Conservation (phyloP, 129 eudicot species). For the Pittosporum tobira region DNA sequence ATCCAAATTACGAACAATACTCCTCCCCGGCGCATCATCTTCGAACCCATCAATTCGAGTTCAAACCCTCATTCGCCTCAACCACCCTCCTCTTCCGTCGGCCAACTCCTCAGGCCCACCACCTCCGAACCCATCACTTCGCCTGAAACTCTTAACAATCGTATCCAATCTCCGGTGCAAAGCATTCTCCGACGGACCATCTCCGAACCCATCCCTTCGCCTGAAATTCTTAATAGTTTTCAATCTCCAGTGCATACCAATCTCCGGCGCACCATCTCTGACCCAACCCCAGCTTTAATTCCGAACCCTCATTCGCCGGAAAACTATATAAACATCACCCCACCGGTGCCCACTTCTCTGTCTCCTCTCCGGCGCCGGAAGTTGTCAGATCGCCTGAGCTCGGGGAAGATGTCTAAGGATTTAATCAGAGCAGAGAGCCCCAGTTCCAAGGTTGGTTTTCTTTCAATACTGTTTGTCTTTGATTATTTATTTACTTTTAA, state of each 20-base stretch:
- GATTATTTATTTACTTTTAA: too few relatives aligned
- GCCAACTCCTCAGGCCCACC: too few relatives aligned
- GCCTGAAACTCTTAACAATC: not conserved
- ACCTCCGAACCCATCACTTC: not conserved
- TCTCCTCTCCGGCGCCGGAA: not conserved
- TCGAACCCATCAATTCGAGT: not conserved
- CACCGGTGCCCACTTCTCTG: not conserved
- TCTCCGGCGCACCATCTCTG: not conserved
- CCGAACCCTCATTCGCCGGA: not conserved
- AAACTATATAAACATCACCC: not conserved
- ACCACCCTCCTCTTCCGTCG: too few relatives aligned
- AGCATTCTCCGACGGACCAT: too few relatives aligned
- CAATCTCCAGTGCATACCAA: not conserved
- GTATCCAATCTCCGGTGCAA: not conserved
- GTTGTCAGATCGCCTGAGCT: not conserved
- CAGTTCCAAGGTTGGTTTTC: not conserved
- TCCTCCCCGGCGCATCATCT: not conserved
- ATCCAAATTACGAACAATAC: not conserved
- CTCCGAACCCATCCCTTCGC: not conserved
- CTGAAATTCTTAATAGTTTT: not conserved
- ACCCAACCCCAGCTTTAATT: not conserved
- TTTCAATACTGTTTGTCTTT: too few relatives aligned
- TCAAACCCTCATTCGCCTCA: not conserved
- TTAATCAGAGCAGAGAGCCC: not conserved
- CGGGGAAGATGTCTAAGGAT: not conserved